Base-by-base conservation (phyloP, 176 grass and related monocot genomes). In the Ampelocalamus luodianensis region DNA sequence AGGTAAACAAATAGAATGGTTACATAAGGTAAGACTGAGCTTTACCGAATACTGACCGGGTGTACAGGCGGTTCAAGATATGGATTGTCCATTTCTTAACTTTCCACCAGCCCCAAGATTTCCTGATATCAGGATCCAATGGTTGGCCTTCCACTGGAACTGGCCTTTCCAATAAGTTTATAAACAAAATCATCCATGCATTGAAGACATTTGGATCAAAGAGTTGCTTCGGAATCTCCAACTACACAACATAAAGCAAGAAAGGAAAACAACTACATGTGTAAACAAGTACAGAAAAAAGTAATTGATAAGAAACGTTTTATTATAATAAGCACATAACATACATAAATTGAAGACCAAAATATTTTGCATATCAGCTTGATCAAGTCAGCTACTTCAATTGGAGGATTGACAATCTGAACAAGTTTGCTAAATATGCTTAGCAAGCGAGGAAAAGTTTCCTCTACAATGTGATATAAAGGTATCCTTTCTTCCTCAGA, bases 361-460 rank as follows among this genome's bases (percentile, higher is more conserved):
- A 98, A 98, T 87, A 98, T 93, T 95, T 98, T 98, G 86, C 96
- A 95, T 87, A 95, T 92, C 62, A 98, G 82, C 83, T 98, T 98
- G 85, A 93, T 87, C 54, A 98, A 78, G 82, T 95, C 96, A 77
- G 96, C 93, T 70, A 92, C 89, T 93, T 98, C 96, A 87, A 98
- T 83, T 39, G 93, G 72, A 8, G 96, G 87, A 68, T 92, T 98
- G 26, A 79, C 79, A 87, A 93, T 93, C 93, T 92, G 89, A 90
- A 93, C 87, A 82, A 98, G 87, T 45, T 87, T 93, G 77, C 87
- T 89, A 87, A 92, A 95, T 78, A 98, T 95, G 39, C 62, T 88
- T 74, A 95, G 81, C 64, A 98, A 88, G 27, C 82, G 79, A 89
- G 89, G 87, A 87, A 93, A 98, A 61, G 91, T 93, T 80, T 98